phyloP scores from a whole-genome alignment of 371 early-diverging fungal genomes.

The Haplosporangium sp. region DNA sequence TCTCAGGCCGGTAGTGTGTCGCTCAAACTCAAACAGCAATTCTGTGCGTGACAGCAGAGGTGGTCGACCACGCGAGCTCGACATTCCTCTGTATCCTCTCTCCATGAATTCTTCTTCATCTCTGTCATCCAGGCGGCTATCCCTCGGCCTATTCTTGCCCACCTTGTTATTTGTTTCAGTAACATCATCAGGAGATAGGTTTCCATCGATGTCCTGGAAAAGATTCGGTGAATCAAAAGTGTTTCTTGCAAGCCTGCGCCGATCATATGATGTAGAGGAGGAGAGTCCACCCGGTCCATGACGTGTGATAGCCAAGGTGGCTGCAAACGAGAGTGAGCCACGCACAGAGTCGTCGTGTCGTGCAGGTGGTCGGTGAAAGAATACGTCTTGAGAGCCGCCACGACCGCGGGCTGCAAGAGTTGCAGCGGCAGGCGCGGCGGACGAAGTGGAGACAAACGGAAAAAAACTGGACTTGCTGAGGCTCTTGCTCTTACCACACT shows the following conservation, averaged over 20 bases:
- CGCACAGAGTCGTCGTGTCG: constrained; percentile 11
- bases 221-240: constrained; percentile 30
- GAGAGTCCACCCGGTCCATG: not conserved
- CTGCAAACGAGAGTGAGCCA: constrained; percentile 29
- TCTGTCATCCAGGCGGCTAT: not conserved
- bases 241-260: constrained; percentile 22
- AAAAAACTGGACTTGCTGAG: constrained; percentile 6
- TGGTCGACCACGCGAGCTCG: constrained; percentile 32
- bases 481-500: constrained; percentile 6
- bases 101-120: constrained; percentile 28
- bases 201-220: not conserved
- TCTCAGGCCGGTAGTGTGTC: constrained; percentile 15
- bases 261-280: constrained; percentile 9
- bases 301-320: constrained; percentile 33
- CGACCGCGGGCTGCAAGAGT: constrained; percentile 17
- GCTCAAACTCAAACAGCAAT: constrained; percentile 34
- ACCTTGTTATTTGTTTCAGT: no score
- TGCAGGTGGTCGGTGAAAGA: constrained; percentile 6
- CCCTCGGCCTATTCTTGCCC: not conserved
- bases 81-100: constrained; percentile 39
- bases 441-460: constrained; percentile 1
- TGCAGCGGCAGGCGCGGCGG: constrained; percentile 18
- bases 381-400: constrained; percentile 7
- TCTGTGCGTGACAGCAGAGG: constrained; percentile 18
- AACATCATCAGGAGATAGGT: not conserved